A percentile compares a stretch with the other conserved stretches of the same genome.
These are phyloP conservation scores for Anaeramoeba ignava DNA, from an alignment of 78 protist genomes.

Conservation along the genomic window DNA sequence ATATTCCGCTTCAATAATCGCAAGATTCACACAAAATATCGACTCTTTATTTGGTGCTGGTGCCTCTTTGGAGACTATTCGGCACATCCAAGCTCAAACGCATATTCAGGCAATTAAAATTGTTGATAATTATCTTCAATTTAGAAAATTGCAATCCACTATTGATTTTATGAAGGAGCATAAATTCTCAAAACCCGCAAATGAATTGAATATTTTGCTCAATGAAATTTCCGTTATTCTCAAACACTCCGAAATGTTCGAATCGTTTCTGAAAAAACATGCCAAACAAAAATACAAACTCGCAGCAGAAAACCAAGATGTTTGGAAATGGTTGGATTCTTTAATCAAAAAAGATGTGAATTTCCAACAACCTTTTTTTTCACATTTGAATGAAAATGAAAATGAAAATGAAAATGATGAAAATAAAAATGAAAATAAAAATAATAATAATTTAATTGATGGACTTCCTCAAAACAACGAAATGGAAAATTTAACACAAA, in stretches of 20 bases:
- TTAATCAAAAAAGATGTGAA: neutral
- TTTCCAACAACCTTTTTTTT: neutral
- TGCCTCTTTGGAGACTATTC: neutral
- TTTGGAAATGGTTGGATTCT: neutral
- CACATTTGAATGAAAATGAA: neutral
- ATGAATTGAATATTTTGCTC: neutral
- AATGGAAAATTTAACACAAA: neutral
- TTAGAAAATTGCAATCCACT: neutral
- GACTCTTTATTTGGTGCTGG: neutral
- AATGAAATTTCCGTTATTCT: neutral
- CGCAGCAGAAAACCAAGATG: neutral
- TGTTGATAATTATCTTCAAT: neutral
- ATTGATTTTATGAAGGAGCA: too few relatives aligned
- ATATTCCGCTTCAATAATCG: too few relatives aligned
- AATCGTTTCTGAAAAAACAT: neutral
- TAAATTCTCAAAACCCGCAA: neutral
- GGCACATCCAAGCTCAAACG: neutral
- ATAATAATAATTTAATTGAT: neutral
- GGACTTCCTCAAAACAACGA: neutral
- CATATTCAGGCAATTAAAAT: neutral
- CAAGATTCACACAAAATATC: neutral
- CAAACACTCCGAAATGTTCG: neutral
- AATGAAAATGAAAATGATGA: neutral
- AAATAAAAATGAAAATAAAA: neutral
- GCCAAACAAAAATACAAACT: neutral